Base-by-base conservation (phyloP, 2,329 filamentous ascomycete species). In the Colletotrichum gloeosporioides region DNA sequence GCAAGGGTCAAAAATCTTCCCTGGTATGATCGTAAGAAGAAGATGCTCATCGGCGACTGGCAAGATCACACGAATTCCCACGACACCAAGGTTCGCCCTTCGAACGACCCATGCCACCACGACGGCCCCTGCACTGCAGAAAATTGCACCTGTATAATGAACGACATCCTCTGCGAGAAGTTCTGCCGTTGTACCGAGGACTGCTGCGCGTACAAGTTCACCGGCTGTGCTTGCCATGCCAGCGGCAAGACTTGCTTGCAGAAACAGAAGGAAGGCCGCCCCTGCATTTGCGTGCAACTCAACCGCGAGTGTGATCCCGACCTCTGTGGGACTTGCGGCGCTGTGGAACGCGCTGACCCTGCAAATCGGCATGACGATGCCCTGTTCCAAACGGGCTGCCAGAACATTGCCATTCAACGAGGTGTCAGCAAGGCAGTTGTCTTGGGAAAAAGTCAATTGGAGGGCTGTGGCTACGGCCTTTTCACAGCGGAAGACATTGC, bases 221-320 rank as follows among this genome's bases (percentile, higher is more conserved):
- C 91, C 1, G 92, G 92, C 3, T 94, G 92, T 81, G 89, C 88
- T 4, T 96, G 95, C 80, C 87, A 92, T 66, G 85, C 86, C 1
- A 85, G 86, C 8, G 94, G 94, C 70, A 90, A 91, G 81, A 89
- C 88, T 1, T 94, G 92, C 77, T 78, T 88, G 8, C 83, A 88
- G 15, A 90, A 89, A 59, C 87, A 92, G 78, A 90, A 89, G 77
- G 90, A 91, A 72, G 84, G 86, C 65, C 85, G 84, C 76, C 89
- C 89, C 5, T 97, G 95, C 81, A 92, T 94, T 16, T 98, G 95
- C 80, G 88, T 92, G 25, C 88, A 90, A 80, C 88, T 95, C 69
- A 94, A 95, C 79, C 90, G 95, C 53, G 95, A 98, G 84, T 98
- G 95, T 81, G 95, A 97, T 79, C 92, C 95, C 3, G 92, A 94